Evolutionary conservation across 495 filamentous ascomycete genomes (phyloP).

Genomic region (Tuber melanosporum): DNA sequence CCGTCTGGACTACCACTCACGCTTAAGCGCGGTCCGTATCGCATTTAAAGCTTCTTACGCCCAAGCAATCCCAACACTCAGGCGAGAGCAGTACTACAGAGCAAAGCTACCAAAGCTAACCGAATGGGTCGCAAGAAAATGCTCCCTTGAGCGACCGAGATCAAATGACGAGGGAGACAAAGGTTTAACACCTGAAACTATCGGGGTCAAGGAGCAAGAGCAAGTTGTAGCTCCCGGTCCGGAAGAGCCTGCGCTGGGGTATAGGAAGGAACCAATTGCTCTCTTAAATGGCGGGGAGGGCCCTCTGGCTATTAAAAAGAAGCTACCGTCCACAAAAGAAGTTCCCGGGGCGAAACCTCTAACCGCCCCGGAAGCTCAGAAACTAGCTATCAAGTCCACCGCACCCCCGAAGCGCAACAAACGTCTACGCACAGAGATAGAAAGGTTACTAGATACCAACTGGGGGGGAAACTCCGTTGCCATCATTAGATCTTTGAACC

Average conservation of each 20-base stretch:
- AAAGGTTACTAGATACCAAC: not conserved
- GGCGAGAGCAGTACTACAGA: conserved; percentile 15
- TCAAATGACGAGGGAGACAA: not conserved
- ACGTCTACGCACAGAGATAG: not conserved
- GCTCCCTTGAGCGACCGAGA: not conserved
- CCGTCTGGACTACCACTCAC: conserved; percentile 21
- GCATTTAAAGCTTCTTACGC: conserved; percentile 21
- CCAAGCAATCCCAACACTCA: conserved; percentile 22
- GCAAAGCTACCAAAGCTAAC: conserved; percentile 11
- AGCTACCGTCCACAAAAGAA: not conserved
- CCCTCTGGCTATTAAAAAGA: not conserved
- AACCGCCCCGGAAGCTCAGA: not conserved
- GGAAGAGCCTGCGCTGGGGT: not conserved
- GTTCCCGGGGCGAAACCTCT: not conserved
- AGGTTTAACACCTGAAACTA: not conserved
- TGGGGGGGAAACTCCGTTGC: not conserved
- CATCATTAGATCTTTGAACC: not conserved
- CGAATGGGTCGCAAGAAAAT: conserved; percentile 8
- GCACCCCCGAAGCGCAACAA: not conserved
- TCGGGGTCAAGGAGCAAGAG: not conserved
- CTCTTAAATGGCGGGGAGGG: not conserved
- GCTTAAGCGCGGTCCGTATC: conserved; percentile 22
- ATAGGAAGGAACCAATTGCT: not conserved
- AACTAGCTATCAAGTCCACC: not conserved
- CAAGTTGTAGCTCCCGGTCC: not conserved